Evolutionary conservation across 2,329 filamentous ascomycete genomes (phyloP).

Genomic region (Alternaria burnsii): DNA sequence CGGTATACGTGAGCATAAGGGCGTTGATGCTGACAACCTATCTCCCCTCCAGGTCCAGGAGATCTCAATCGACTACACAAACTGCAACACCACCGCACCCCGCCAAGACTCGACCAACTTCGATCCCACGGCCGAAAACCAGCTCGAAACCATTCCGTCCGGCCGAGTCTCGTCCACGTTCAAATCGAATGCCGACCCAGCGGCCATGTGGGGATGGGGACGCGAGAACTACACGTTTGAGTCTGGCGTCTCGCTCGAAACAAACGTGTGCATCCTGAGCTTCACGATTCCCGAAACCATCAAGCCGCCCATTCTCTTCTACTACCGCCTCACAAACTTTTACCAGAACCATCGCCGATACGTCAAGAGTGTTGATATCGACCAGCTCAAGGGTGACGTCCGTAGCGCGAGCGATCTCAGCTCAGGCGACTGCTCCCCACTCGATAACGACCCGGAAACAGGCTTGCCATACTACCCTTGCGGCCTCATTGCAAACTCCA

Average conservation of each 20-base stretch:
- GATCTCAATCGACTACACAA: constrained; percentile 87
- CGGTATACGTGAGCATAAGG: not conserved
- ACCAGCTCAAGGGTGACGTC: constrained; percentile 80
- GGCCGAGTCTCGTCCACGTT: constrained; percentile 74
- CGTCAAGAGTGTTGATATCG: constrained; percentile 84
- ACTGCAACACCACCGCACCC: constrained; percentile 71
- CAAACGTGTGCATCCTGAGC: constrained; percentile 71
- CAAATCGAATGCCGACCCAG: constrained; percentile 59
- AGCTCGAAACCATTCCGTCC: constrained; percentile 63
- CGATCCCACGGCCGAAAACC: constrained; percentile 25
- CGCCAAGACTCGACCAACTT: constrained; percentile 24
- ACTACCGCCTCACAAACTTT: constrained; percentile 96
- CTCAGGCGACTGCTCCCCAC: constrained; percentile 76
- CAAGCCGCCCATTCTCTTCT: constrained; percentile 84
- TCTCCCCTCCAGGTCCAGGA: constrained; percentile 76
- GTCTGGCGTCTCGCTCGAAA: constrained; percentile 39
- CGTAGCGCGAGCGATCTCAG: constrained; percentile 69
- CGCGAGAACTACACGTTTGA: constrained; percentile 50
- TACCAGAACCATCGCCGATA: constrained; percentile 99
- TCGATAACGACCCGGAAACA: constrained; percentile 54
- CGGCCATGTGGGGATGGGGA: constrained; percentile 46
- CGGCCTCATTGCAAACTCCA: constrained; percentile 92
- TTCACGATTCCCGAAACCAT: constrained; percentile 84
- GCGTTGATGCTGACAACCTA: constrained; percentile 17
- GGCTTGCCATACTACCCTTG: constrained; percentile 88